Percentiles rank a stretch among this genome's conserved stretches.
Evolutionary conservation across 139 green algal genomes (phyloP).

Genomic region (Chlorella sp.): DNA sequence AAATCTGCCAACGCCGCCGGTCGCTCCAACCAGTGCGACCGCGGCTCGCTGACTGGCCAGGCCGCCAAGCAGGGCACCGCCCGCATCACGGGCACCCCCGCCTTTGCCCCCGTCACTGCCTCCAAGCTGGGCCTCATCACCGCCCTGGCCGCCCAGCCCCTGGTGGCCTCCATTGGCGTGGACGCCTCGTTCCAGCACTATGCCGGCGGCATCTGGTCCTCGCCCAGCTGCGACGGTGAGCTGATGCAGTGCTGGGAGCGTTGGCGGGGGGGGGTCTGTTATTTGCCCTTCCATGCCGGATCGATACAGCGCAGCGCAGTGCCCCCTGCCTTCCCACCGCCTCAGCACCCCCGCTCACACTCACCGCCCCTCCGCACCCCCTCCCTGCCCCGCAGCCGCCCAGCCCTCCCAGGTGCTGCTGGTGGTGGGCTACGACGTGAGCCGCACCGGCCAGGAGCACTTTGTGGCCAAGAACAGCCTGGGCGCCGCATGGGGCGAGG

Average conservation of each 20-base stretch:
- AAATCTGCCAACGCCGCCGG: background rate
- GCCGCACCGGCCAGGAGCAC: background rate
- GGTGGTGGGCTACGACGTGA: slow-evolving; percentile 5
- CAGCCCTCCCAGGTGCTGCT: slow-evolving; percentile 1
- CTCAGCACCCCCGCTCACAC: background rate
- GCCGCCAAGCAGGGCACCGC: background rate
- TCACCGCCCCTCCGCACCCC: too few relatives aligned
- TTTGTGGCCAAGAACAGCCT: background rate
- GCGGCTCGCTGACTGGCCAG: background rate
- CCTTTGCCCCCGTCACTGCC: background rate
- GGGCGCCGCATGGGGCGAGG: slow-evolving; percentile 14
- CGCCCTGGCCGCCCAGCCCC: slow-evolving; percentile 7
- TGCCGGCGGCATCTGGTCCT: slow-evolving; percentile 11
- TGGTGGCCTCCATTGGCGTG: slow-evolving; percentile 3
- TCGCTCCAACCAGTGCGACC: background rate
- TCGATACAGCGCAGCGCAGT: background rate
- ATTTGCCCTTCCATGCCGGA: background rate
- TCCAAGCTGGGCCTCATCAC: slow-evolving; percentile 1
- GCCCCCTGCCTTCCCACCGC: too few relatives aligned
- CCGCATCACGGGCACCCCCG: background rate
- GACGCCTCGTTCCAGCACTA: slow-evolving; percentile 24
- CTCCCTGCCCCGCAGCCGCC: background rate
- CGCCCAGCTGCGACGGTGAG: background rate
- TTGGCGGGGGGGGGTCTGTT: too few relatives aligned
- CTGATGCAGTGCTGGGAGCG: background rate